Percentiles rank a stretch among this genome's conserved stretches.
Conservation (phyloP, 257 asterid genomes). For the Salvia miltiorrhiza region DNA sequence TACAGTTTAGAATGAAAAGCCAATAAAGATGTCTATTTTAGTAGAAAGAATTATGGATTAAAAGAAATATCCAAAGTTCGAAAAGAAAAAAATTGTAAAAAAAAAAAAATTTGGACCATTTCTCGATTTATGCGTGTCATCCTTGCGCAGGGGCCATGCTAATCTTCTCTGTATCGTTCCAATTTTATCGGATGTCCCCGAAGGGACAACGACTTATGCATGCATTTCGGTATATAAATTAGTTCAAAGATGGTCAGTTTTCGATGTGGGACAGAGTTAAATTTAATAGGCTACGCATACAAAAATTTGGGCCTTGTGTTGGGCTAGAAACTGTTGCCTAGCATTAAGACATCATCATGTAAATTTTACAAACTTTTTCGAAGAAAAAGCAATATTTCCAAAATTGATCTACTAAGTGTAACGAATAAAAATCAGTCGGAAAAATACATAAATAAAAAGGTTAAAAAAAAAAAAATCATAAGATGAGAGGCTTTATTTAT, state of each 20-base stretch:
- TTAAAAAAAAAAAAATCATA: not conserved
- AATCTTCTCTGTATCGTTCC: conserved; percentile 80
- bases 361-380: not conserved
- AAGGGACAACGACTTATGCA: not conserved
- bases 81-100: too few species aligned
- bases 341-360: too few species aligned
- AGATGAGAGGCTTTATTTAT: not conserved
- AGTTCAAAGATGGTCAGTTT: not conserved
- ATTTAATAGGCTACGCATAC: not conserved
- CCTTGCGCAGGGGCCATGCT: conserved; percentile 91
- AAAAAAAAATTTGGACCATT: conserved; percentile 36
- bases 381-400: not conserved
- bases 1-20: too few species aligned
- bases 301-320: not conserved
- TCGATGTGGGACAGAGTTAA: not conserved
- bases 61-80: too few species aligned
- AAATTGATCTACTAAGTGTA: not conserved
- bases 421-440: not conserved
- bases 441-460: not conserved
- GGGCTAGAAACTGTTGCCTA: not conserved
- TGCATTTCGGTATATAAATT: not conserved
- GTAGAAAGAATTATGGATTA: too few species aligned
- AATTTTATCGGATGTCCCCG: conserved; percentile 32
- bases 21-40: too few species aligned
- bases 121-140: conserved; percentile 70